These are phyloP conservation scores for Trichomonascus vanleenenianus DNA, from an alignment of 805 yeast genomes.

Conservation along the genomic window DNA sequence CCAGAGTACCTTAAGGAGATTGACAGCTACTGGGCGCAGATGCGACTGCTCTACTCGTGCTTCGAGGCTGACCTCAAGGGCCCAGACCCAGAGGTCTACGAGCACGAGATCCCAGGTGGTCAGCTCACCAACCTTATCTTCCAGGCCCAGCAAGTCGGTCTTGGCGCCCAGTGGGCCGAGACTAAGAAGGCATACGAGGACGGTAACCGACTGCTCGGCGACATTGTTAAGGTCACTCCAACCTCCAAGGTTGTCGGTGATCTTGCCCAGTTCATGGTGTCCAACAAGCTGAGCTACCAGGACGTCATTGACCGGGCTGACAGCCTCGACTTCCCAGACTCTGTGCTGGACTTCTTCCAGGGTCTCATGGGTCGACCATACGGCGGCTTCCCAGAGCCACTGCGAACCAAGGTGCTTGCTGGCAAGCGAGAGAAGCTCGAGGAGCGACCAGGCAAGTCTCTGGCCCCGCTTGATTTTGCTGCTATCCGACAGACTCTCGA, in stretches of 20 bases:
- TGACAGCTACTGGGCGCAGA: conserved; percentile 97
- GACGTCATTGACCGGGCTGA: conserved; percentile 85
- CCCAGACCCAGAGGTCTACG: conserved; percentile 98
- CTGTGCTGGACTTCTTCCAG: conserved; percentile 96
- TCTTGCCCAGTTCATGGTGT: conserved; percentile 98
- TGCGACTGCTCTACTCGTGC: conserved; percentile 92
- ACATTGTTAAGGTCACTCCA: conserved; percentile 96
- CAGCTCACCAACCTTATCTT: conserved; percentile 94
- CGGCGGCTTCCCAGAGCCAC: conserved; percentile 99
- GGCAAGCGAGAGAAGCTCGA: conserved; percentile 89
- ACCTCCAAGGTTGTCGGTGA: conserved; percentile 99
- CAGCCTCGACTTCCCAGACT: conserved; percentile 95
- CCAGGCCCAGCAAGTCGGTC: conserved; percentile 99
- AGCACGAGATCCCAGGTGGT: conserved; percentile 99
- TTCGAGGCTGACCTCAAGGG: conserved; percentile 99
- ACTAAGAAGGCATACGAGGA: conserved; percentile 90
- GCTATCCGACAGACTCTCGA: conserved; percentile 65
- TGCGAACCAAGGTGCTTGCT: conserved; percentile 81
- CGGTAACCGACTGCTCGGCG: conserved; percentile 89
- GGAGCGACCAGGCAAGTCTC: conserved; percentile 84
- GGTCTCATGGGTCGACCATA: conserved; percentile 99
- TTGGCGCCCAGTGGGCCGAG: conserved; percentile 94
- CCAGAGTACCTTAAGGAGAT: conserved; percentile 65
- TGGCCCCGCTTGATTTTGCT: conserved; percentile 75
- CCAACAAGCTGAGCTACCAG: conserved; percentile 77